Evolutionary conservation across 257 asterid genomes (phyloP).

Genomic region (Fraxinus americana): DNA sequence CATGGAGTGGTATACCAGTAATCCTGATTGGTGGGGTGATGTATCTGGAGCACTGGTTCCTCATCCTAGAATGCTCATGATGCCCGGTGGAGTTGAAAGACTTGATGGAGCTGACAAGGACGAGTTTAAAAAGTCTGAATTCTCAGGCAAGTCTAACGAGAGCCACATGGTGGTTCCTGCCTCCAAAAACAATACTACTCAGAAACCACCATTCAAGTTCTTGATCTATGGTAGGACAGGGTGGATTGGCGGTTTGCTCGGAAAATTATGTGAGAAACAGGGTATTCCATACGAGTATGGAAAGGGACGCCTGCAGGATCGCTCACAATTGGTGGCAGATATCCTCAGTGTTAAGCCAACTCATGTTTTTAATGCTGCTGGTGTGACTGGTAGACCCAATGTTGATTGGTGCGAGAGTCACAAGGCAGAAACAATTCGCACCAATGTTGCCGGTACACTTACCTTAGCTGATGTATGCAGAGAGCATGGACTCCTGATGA

Average conservation of each 20-base stretch:
- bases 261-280: slow-evolving; percentile 86
- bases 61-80: slow-evolving; percentile 95
- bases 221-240: slow-evolving; percentile 94
- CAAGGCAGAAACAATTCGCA: slow-evolving; percentile 78
- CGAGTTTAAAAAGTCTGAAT: slow-evolving; percentile 56
- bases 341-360: slow-evolving; percentile 76
- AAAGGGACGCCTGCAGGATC: slow-evolving; percentile 83
- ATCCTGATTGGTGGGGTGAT: slow-evolving; percentile 99
- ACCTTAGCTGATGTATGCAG: slow-evolving; percentile 90
- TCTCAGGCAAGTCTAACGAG: slow-evolving; percentile 45
- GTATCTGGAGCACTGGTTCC: slow-evolving; percentile 96
- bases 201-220: slow-evolving; percentile 66
- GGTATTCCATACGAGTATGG: slow-evolving; percentile 86
- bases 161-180: slow-evolving; percentile 50
- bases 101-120: slow-evolving; percentile 69
- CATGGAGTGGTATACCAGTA: slow-evolving; percentile 77
- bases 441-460: slow-evolving; percentile 90
- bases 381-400: slow-evolving; percentile 97
- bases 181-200: slow-evolving; percentile 42
- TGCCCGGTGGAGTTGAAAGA: slow-evolving; percentile 88
- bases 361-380: slow-evolving; percentile 94
- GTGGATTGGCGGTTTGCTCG: slow-evolving; percentile 96
- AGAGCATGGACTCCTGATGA: slow-evolving; percentile 69
- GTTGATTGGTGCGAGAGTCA: slow-evolving; percentile 99
- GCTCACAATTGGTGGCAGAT: slow-evolving; percentile 67